Evolutionary conservation across 2,329 filamentous ascomycete genomes (phyloP).

Genomic region (Pseudomassariella vexata): DNA sequence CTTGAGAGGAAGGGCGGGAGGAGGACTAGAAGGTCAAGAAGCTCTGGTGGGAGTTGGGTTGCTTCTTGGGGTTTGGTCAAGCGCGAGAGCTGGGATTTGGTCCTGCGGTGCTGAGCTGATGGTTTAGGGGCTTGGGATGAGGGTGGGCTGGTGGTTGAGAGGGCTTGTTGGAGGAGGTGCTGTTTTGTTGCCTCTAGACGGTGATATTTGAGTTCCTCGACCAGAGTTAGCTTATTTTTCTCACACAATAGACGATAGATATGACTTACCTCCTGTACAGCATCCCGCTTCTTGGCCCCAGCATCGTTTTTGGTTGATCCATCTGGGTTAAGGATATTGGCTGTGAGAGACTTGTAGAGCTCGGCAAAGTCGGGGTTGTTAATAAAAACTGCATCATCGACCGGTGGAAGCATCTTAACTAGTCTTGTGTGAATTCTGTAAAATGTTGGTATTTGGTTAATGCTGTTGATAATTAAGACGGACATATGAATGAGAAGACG

Average conservation of each 20-base stretch:
- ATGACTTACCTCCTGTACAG: constrained; percentile 40
- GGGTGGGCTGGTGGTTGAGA: constrained; percentile 35
- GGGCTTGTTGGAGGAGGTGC: constrained; percentile 44
- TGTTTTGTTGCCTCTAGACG: constrained; percentile 43
- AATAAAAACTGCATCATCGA: constrained; percentile 48
- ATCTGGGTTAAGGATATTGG: constrained; percentile 48
- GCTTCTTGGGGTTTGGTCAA: constrained; percentile 13
- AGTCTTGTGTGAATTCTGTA: too few species aligned
- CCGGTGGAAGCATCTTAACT: constrained; percentile 48
- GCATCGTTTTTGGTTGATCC: constrained; percentile 50
- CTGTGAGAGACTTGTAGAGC: constrained; percentile 50
- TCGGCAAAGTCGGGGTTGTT: constrained; percentile 56
- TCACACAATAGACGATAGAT: not conserved
- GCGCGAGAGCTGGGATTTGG: constrained; percentile 16
- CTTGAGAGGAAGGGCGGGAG: constrained; percentile 42
- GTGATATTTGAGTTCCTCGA: constrained; percentile 43
- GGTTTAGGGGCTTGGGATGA: constrained; percentile 11
- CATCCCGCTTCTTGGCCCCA: constrained; percentile 43
- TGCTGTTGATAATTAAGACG: too few species aligned
- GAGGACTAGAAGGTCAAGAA: constrained; percentile 49
- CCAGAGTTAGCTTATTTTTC: constrained; percentile 1
- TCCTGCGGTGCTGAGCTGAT: constrained; percentile 11
- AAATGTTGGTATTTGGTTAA: too few species aligned
- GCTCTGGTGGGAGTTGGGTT: constrained; percentile 32
- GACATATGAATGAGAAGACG: too few species aligned